These are phyloP conservation scores for Aspergillus quadricinctus DNA, from an alignment of 2,329 filamentous ascomycete genomes.

Conservation along the genomic window DNA sequence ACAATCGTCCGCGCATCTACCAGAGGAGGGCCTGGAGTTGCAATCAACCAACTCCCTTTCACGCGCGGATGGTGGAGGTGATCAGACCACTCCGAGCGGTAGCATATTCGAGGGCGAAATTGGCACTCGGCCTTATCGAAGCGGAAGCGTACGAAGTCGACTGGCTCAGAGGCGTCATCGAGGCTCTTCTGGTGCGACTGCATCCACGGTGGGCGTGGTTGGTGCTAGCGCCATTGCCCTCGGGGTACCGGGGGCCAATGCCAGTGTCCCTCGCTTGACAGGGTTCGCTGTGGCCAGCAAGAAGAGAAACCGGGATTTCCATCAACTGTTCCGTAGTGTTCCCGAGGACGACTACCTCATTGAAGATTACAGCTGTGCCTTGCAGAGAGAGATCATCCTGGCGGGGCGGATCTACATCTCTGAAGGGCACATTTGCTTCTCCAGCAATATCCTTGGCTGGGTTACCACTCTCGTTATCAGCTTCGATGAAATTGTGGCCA, in stretches of 20 bases:
- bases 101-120: constrained; percentile 63
- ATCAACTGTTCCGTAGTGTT: constrained; percentile 88
- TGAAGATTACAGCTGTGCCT: constrained; percentile 94
- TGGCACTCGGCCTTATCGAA: constrained; percentile 53
- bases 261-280: constrained; percentile 70
- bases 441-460: constrained; percentile 98
- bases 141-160: constrained; percentile 63
- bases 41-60: constrained; percentile 27
- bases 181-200: constrained; percentile 72
- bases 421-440: constrained; percentile 96
- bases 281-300: constrained; percentile 96
- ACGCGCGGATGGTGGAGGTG: constrained; percentile 42
- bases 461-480: constrained; percentile 95
- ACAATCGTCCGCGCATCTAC: constrained; percentile 37
- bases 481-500: constrained; percentile 94
- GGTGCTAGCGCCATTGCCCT: constrained; percentile 66
- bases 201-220: constrained; percentile 67
- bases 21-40: constrained; percentile 30
- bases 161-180: constrained; percentile 66
- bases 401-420: constrained; percentile 94
- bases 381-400: constrained; percentile 91
- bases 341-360: constrained; percentile 97
- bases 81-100: constrained; percentile 62
- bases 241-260: constrained; percentile 56
- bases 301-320: constrained; percentile 93